These are phyloP conservation scores for Uncinocarpus reesii DNA, from an alignment of 2,329 filamentous ascomycete species.

Conservation along the genomic window DNA sequence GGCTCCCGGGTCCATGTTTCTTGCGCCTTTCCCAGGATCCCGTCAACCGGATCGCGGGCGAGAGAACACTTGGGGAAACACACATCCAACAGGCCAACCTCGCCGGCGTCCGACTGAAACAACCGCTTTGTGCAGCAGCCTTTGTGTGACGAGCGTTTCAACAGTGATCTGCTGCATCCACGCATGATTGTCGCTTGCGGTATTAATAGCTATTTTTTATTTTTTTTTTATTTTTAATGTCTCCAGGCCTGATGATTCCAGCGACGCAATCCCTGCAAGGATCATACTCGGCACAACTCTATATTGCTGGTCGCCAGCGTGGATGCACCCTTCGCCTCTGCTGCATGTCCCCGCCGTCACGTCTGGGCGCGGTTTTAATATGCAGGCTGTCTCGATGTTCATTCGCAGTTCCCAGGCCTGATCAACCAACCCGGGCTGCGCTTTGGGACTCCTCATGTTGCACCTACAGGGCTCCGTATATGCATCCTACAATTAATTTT, in stretches of 20 bases:
- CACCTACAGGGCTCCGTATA: background rate
- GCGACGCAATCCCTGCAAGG: slow-evolving; percentile 6
- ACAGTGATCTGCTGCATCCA: too few species aligned
- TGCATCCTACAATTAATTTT: background rate
- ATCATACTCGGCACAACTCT: slow-evolving; percentile 3
- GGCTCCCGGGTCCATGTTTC: background rate
- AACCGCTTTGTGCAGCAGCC: background rate
- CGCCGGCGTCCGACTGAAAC: background rate
- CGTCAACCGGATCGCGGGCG: background rate
- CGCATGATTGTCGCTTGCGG: too few species aligned
- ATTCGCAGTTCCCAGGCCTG: background rate
- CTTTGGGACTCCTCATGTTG: background rate
- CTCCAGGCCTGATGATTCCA: too few species aligned
- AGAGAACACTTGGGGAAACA: background rate
- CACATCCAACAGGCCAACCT: background rate
- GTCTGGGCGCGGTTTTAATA: background rate
- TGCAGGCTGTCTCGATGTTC: slow-evolving; percentile 1
- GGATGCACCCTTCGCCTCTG: background rate
- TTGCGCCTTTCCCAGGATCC: background rate
- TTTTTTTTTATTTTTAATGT: too few species aligned
- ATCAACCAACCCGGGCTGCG: background rate
- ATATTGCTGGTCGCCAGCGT: background rate
- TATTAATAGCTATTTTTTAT: too few species aligned
- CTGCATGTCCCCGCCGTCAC: background rate
- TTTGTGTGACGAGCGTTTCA: background rate